Conservation (phyloP, 805 yeast genomes). For the Priceomyces melissophilus region DNA sequence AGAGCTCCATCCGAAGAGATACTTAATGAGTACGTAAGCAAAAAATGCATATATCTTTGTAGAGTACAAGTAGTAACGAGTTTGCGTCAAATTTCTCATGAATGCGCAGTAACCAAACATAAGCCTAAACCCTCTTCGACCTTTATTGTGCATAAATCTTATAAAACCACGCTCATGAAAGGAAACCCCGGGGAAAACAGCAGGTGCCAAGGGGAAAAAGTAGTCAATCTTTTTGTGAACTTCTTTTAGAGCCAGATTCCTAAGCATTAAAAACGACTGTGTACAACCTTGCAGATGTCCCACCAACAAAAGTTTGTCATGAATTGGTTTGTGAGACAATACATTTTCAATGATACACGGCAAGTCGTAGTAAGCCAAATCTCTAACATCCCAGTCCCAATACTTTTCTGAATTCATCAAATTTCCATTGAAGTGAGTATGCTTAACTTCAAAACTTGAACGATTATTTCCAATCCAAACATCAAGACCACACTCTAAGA, state of each 20-base stretch:
- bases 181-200: constrained; percentile 80
- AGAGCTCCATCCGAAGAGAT: constrained; percentile 85
- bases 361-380: constrained; percentile 75
- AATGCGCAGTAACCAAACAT: constrained; percentile 79
- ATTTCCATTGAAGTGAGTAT: constrained; percentile 35
- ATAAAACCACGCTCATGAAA: constrained; percentile 62
- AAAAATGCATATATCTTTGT: constrained; percentile 50
- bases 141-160: constrained; percentile 54
- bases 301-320: constrained; percentile 52
- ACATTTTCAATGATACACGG: constrained; percentile 69
- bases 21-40: constrained; percentile 83
- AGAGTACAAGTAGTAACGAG: constrained; percentile 46
- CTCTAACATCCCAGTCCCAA: constrained; percentile 95
- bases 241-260: constrained; percentile 30
- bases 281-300: constrained; percentile 96
- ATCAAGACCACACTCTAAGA: constrained; percentile 60
- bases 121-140: constrained; percentile 40
- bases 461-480: constrained; percentile 92
- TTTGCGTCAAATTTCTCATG: constrained; percentile 66
- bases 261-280: constrained; percentile 70
- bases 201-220: constrained; percentile 84
- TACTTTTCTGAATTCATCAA: constrained; percentile 45
- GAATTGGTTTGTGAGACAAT: constrained; percentile 36
- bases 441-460: constrained; percentile 77
- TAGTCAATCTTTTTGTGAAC: constrained; percentile 56